Conservation (phyloP, 2,329 filamentous ascomycete genomes). For the Colletotrichum tamarilloi region DNA sequence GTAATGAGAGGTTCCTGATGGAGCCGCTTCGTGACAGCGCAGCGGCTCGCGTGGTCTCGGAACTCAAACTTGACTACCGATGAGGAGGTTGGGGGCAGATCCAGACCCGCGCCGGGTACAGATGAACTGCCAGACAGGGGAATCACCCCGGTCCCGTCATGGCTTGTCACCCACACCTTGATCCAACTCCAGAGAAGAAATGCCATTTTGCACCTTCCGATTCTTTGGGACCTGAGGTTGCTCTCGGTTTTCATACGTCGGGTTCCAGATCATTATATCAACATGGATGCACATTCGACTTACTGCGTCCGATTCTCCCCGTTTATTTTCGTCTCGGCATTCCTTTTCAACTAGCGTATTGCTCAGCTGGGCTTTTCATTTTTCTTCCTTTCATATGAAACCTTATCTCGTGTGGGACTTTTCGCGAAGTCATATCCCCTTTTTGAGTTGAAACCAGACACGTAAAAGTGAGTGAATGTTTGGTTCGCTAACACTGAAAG, state of each 20-base stretch:
- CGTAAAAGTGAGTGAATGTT: too few relatives aligned
- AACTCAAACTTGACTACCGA: conserved; percentile 36
- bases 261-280: neutral
- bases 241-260: neutral
- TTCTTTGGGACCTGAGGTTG: neutral
- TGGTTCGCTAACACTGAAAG: too few relatives aligned
- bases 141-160: neutral
- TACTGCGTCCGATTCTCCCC: conserved; percentile 14
- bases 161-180: conserved; percentile 1
- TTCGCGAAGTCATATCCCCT: too few relatives aligned
- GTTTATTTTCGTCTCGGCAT: conserved; percentile 25
- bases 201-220: neutral
- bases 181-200: conserved; percentile 2
- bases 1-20: conserved; percentile 6
- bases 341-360: neutral
- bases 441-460: too few relatives aligned
- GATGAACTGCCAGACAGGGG: conserved; percentile 12
- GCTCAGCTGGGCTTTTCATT: neutral
- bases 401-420: neutral
- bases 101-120: conserved; percentile 17
- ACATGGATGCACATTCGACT: neutral
- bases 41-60: conserved; percentile 32
- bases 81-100: conserved; percentile 28
- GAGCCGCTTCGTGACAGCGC: conserved; percentile 30
- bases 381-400: too few relatives aligned